Evolutionary conservation across 306 rosid genomes (phyloP).

Genomic region (Hippophae tibetana): DNA sequence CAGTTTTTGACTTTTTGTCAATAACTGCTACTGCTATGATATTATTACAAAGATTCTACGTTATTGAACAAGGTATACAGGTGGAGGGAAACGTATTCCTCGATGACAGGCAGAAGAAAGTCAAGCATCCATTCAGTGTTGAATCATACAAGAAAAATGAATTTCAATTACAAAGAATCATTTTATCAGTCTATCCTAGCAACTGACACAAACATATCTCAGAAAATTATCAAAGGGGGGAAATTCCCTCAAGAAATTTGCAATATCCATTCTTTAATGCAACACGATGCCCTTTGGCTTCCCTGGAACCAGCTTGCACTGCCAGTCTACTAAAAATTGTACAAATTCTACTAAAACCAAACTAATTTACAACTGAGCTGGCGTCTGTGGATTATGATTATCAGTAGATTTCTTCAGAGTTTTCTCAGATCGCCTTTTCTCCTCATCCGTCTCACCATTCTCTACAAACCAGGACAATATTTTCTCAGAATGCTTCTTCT

Average conservation of each 20-base stretch:
- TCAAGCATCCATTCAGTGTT: slow-evolving; percentile 4
- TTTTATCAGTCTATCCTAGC: slow-evolving; percentile 31
- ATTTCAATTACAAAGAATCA: slow-evolving; percentile 46
- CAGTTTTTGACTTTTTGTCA: background rate
- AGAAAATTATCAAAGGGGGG: slow-evolving; percentile 40
- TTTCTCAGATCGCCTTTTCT: slow-evolving; percentile 65
- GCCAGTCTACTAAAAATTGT: slow-evolving; percentile 62
- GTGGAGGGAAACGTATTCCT: background rate
- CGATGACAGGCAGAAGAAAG: background rate
- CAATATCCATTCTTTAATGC: slow-evolving; percentile 41
- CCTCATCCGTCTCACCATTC: slow-evolving; percentile 60
- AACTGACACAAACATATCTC: slow-evolving; percentile 63
- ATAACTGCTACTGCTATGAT: background rate
- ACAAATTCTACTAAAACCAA: slow-evolving; percentile 43
- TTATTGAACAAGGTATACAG: background rate
- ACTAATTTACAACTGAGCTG: slow-evolving; percentile 67
- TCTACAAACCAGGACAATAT: slow-evolving; percentile 38
- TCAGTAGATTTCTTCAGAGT: slow-evolving; percentile 71
- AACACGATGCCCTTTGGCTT: slow-evolving; percentile 36
- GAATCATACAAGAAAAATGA: slow-evolving; percentile 15
- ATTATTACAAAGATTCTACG: background rate
- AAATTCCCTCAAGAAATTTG: slow-evolving; percentile 38
- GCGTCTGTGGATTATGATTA: slow-evolving; percentile 38
- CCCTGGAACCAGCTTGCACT: slow-evolving; percentile 43
- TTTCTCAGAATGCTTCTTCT: slow-evolving; percentile 33